Conservation (phyloP, 352 stramenopile species). For the Pythium utonaiense region DNA sequence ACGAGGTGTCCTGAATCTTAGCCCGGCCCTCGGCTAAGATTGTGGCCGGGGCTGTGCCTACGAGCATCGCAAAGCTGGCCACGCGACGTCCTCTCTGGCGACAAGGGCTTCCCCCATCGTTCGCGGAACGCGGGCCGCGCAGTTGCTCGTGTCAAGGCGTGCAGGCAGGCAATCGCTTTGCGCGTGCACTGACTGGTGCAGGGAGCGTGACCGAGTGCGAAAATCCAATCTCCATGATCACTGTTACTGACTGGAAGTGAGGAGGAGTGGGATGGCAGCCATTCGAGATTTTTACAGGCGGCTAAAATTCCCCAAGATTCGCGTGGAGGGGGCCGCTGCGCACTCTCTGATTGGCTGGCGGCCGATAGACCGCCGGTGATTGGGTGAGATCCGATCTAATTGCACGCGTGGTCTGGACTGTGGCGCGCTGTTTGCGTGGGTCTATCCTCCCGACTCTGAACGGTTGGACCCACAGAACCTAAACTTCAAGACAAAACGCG, state of each 20-base stretch:
- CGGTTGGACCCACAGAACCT: not conserved
- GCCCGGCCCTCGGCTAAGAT: not conserved
- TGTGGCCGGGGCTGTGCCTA: not conserved
- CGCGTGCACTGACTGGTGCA: not conserved
- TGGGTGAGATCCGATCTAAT: not conserved
- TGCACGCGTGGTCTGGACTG: not conserved
- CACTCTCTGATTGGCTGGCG: conserved; percentile 1
- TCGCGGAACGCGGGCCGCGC: not conserved
- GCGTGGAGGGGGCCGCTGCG: not conserved
- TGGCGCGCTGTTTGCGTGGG: not conserved
- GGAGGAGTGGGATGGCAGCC: not conserved
- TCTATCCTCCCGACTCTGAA: not conserved
- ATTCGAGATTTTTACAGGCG: not conserved
- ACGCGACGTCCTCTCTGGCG: not conserved
- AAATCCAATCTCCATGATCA: not conserved
- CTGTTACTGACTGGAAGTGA: not conserved
- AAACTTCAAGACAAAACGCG: conserved; percentile 6
- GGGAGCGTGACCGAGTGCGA: not conserved
- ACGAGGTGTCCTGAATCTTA: not conserved
- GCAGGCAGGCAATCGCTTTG: not conserved
- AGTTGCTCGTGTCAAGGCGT: not conserved
- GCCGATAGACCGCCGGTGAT: not conserved
- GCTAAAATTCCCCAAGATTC: not conserved
- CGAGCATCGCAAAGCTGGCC: not conserved
- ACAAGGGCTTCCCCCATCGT: not conserved